Evolutionary conservation across 805 yeast species (phyloP), one percentile per base, ranked within the genome.

Genomic region (Nematodospora valgi): DNA sequence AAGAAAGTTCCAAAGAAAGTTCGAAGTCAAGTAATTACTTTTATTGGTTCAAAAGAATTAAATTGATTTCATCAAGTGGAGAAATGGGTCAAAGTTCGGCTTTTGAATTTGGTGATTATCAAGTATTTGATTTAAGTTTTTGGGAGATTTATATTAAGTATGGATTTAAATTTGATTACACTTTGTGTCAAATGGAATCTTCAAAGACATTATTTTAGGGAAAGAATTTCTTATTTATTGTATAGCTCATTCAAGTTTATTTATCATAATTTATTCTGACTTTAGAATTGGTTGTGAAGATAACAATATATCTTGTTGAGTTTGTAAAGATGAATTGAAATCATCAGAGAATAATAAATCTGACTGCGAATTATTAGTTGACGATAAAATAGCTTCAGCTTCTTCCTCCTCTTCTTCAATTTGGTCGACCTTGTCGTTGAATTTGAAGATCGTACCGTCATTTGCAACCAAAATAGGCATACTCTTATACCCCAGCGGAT

Each of bases 121-220:
- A 62, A 37, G 65, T 65, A 13, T 68, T 68, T 48, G 72, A 66
- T 47, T 56, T 64, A 38, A 45, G 49, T 19, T 40, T 57, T 9
- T 68, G 73, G 73, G 72, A 68, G 32, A 62, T 63, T 9, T 58
- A 55, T 36, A 45, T 57, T 22, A 66, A 65, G 41, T 44, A 52
- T 43, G 65, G 60, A 4, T 63, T 64, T 49, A 60, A 51, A 40
- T 58, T 64, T 38, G 72, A 67, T 36, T 46, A 48, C 14, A 52
- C 45, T 25, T 46, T 58, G 35, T 51, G 63, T 40, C 62, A 59
- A 36, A 32, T 47, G 6, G 53, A 46, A 29, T 67, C 70, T 10
- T 49, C 61, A 8, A 37, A 38, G 19, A 34, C 24, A 12, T 30
- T 38, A 27, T 32, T 37, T 20, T 36, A 30, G 24, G 21, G 25